Conservation (phyloP, 371 early-diverging fungal genomes). For the Paraphysoderma sedebokerense region DNA sequence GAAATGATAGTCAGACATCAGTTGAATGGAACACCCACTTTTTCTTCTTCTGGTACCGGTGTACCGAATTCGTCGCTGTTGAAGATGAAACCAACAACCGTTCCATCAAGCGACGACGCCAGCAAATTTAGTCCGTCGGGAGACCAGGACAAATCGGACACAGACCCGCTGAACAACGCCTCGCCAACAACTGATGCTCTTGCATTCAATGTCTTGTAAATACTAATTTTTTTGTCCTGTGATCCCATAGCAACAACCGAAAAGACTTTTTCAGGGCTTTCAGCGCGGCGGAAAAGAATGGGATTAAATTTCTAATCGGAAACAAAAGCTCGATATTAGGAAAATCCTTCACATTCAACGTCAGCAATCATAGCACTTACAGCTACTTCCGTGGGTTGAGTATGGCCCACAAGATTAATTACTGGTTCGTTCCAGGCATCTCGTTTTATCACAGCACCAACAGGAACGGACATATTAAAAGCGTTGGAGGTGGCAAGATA, state of each 20-base stretch:
- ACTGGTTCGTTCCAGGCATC: constrained; percentile 65
- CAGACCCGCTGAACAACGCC: constrained; percentile 26
- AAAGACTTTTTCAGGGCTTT: background rate
- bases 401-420: constrained; percentile 75
- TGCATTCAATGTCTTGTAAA: background rate
- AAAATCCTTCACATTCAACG: too few relatives aligned
- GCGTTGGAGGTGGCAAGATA: constrained; percentile 81
- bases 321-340: background rate
- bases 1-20: background rate
- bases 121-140: constrained; percentile 61
- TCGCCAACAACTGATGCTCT: background rate
- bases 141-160: constrained; percentile 88
- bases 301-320: background rate
- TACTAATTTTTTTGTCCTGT: background rate
- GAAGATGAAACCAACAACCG: constrained; percentile 55
- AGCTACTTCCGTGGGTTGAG: constrained; percentile 75
- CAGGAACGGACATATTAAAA: constrained; percentile 58
- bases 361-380: too few relatives aligned
- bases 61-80: constrained; percentile 42
- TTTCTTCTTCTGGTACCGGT: constrained; percentile 36
- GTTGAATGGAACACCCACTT: constrained; percentile 14
- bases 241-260: background rate
- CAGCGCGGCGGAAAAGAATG: background rate
- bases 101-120: constrained; percentile 88
- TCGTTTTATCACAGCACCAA: constrained; percentile 63